Evolutionary conservation across 331 rosid species (phyloP).

Genomic region (Quercus tomentella): DNA sequence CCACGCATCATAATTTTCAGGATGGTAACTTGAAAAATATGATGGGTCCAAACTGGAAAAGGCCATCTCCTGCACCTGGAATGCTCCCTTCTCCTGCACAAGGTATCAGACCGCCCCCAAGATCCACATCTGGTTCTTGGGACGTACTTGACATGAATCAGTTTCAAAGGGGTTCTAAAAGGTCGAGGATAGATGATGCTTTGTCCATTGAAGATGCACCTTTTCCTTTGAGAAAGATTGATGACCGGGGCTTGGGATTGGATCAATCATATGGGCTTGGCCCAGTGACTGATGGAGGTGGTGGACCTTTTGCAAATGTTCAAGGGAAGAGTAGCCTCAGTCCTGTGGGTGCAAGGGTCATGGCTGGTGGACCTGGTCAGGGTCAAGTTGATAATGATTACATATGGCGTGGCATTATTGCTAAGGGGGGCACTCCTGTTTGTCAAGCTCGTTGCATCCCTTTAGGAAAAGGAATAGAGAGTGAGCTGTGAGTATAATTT

Average conservation of each 20-base stretch:
- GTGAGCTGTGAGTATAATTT: conserved; percentile 67
- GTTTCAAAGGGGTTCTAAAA: conserved; percentile 64
- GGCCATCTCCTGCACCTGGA: conserved; percentile 71
- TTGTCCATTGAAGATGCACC: conserved; percentile 36
- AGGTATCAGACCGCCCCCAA: conserved; percentile 40
- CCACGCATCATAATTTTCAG: conserved; percentile 37
- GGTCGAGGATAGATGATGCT: conserved; percentile 51
- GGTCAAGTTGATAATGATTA: conserved; percentile 52
- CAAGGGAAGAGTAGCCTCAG: conserved; percentile 48
- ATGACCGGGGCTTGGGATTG: conserved; percentile 39
- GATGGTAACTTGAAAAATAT: conserved; percentile 58
- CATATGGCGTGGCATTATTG: conserved; percentile 79
- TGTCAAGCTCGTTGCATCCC: conserved; percentile 86
- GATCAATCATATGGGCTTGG: conserved; percentile 50
- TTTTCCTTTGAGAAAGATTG: conserved; percentile 47
- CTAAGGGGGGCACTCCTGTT: conserved; percentile 86
- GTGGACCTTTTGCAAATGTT: conserved; percentile 37
- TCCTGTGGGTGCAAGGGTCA: conserved; percentile 41
- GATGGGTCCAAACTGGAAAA: conserved; percentile 71
- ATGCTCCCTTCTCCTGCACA: conserved; percentile 54
- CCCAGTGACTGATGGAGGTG: conserved; percentile 38
- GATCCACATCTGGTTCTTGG: conserved; percentile 54
- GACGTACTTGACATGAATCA: conserved; percentile 55
- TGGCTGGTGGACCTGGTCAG: conserved; percentile 42
- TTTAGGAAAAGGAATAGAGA: conserved; percentile 57